Conservation (phyloP, 257 asterid species). For the Sherardia arvensis region DNA sequence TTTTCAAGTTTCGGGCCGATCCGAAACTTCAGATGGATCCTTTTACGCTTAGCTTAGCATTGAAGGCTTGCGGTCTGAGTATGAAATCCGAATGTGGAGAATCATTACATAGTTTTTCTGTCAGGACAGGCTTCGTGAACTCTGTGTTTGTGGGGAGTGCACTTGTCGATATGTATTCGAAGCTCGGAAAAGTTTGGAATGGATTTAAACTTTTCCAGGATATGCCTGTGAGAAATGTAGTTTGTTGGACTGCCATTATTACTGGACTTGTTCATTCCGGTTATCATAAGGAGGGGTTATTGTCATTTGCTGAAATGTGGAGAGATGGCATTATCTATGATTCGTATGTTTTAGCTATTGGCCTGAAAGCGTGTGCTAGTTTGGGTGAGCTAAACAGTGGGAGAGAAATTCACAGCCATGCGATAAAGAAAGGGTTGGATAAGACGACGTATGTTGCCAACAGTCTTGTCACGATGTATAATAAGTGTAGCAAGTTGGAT, state of each 20-base stretch:
- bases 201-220: conserved; percentile 59
- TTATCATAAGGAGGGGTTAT: conserved; percentile 39
- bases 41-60: conserved; percentile 64
- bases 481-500: conserved; percentile 60
- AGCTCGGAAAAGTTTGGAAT: conserved; percentile 48
- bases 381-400: conserved; percentile 46
- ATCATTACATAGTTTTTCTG: conserved; percentile 48
- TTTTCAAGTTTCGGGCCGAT: conserved; percentile 46
- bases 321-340: conserved; percentile 53
- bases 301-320: conserved; percentile 64
- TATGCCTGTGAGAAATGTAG: conserved; percentile 80
- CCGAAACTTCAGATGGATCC: conserved; percentile 50
- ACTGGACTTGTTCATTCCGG: conserved; percentile 83
- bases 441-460: conserved; percentile 59
- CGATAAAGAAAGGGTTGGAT: conserved; percentile 58
- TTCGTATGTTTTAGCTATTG: conserved; percentile 72
- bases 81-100: conserved; percentile 39
- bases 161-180: conserved; percentile 73
- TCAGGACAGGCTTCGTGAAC: conserved; percentile 43
- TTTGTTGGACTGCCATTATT: conserved; percentile 87
- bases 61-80: conserved; percentile 63
- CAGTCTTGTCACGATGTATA: conserved; percentile 74
- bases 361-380: conserved; percentile 83
- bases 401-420: conserved; percentile 63
- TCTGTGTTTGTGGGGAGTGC: conserved; percentile 86